Evolutionary conservation across 257 asterid species (phyloP), one percentile per base, ranked within the genome.

Genomic region (Thymus mandschuricus): DNA sequence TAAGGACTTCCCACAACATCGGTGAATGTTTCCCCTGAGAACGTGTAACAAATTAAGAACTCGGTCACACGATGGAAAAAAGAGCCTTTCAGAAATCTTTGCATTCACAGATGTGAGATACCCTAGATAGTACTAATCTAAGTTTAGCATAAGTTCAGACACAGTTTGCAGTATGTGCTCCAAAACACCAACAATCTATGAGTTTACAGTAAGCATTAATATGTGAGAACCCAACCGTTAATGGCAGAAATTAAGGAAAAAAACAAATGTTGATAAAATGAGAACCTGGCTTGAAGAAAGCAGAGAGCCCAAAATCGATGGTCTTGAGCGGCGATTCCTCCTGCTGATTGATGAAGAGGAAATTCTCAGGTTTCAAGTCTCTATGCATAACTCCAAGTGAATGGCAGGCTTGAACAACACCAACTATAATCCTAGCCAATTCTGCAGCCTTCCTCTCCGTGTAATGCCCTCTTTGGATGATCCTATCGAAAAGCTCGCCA

Each of bases 401-500:
- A 68, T 91, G 96, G 43, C 98, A 93, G 1, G 92, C 86, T 76
- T 93, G 84, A 3, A 93, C 81, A 6, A 91, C 96, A 30, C 94
- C 82, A 46, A 89, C 90, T 60, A 91, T 93, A 1, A 84, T 76
- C 85, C 96, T 85, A 43, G 96, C 81, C 6, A 93, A 90, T 72
- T 81, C 84, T 13, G 98, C 94, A 1, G 97, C 98, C 80, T 86
- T 83, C 76, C 86, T 82, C 75, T 93, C 98, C 0, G 94, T 76
- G 70, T 91, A 93, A 79, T 93, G 98, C 15, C 98, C 98, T 61
- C 87, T 69, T 75, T 86, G 86, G 64, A 82, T 77, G 73, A 93
- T 93, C 83, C 98, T 83, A 73, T 93, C 98, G 27, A 92, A 92
- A 35, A 92, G 98, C 79, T 92, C 98, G 49, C 98, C 98, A 1